Percentiles rank a stretch among this genome's conserved stretches.
Evolutionary conservation across 1,139 yeast genomes (phyloP).

Genomic region (Taiozyma sp.): DNA sequence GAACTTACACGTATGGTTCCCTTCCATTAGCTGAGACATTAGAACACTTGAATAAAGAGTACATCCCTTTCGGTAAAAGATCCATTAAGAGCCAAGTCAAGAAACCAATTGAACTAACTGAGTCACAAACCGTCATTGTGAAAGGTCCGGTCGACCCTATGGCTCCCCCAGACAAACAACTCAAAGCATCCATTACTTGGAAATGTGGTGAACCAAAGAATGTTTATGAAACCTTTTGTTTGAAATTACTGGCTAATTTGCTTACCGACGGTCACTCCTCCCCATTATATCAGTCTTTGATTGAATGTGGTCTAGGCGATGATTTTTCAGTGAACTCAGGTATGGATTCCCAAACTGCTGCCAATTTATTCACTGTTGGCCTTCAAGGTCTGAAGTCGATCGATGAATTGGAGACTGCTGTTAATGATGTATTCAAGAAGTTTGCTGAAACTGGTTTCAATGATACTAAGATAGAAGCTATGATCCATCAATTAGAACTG

Average conservation of each 20-base stretch:
- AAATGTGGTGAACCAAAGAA: conserved; percentile 71
- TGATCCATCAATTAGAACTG: conserved; percentile 83
- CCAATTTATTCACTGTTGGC: conserved; percentile 80
- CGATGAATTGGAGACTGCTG: conserved; percentile 39
- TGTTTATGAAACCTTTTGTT: conserved; percentile 63
- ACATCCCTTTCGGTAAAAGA: conserved; percentile 51
- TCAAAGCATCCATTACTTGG: conserved; percentile 86
- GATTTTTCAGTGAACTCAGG: conserved; percentile 91
- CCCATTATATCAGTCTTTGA: conserved; percentile 77
- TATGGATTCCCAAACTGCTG: conserved; percentile 75
- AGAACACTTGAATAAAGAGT: conserved; percentile 48
- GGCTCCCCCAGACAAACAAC: conserved; percentile 67
- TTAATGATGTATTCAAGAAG: conserved; percentile 42
- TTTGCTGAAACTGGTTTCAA: conserved; percentile 47
- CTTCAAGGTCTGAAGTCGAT: conserved; percentile 65
- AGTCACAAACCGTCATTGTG: conserved; percentile 33
- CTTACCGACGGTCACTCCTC: conserved; percentile 91
- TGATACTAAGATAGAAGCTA: conserved; percentile 68
- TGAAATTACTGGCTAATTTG: conserved; percentile 68
- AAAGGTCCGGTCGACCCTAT: conserved; percentile 84
- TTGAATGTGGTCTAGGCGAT: conserved; percentile 80
- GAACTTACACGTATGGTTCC: conserved; percentile 84
- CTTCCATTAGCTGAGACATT: conserved; percentile 63
- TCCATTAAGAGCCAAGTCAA: conserved; percentile 18
- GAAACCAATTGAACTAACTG: conserved; percentile 41